These are phyloP conservation scores for Nyssa sinensis DNA, from an alignment of 148 eudicot species.

Conservation along the genomic window DNA sequence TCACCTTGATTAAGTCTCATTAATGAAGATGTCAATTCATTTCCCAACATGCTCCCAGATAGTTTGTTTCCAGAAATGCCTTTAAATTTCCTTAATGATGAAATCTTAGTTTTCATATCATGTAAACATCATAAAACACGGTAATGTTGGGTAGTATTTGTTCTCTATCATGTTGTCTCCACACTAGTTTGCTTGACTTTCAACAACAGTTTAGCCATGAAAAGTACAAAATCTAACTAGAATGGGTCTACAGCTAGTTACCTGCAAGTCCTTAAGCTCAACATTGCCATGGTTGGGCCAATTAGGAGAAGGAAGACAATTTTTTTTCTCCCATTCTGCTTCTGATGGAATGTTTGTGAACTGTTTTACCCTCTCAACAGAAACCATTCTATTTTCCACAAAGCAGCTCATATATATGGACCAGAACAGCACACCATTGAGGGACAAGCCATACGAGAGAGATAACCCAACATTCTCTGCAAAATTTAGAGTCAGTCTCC, in stretches of 20 bases:
- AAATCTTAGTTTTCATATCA: background rate
- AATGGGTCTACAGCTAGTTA: slow-evolving; percentile 7
- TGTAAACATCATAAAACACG: background rate
- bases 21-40: background rate
- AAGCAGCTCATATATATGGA: slow-evolving; percentile 77
- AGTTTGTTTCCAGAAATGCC: background rate
- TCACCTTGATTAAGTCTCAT: background rate
- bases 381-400: slow-evolving; percentile 87
- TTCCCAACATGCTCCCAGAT: background rate
- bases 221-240: background rate
- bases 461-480: slow-evolving; percentile 87
- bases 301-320: slow-evolving; percentile 54
- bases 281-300: slow-evolving; percentile 83
- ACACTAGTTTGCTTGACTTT: background rate
- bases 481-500: slow-evolving; percentile 15
- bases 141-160: background rate
- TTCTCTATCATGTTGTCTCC: no score
- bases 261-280: slow-evolving; percentile 72
- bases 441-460: slow-evolving; percentile 92
- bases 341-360: slow-evolving; percentile 75
- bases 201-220: background rate
- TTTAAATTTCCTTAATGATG: background rate
- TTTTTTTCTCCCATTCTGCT: slow-evolving; percentile 73
- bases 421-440: slow-evolving; percentile 60
- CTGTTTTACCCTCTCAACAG: slow-evolving; percentile 94